phyloP scores from a whole-genome alignment of 2,329 filamentous ascomycete genomes.

The Elsinoe necatrix region DNA sequence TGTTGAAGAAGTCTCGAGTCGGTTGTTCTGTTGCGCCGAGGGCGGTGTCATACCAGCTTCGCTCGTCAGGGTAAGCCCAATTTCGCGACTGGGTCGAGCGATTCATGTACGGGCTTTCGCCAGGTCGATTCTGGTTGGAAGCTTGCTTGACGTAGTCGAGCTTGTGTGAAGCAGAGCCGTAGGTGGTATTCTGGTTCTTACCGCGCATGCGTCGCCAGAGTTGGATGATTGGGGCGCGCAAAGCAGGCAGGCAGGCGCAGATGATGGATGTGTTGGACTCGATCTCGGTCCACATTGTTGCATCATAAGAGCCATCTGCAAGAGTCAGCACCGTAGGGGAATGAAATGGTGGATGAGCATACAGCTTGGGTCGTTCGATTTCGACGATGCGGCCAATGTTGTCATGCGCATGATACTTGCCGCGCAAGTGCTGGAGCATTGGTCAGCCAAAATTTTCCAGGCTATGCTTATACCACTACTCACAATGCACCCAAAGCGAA shows the following conservation, averaged over 20 bases:
- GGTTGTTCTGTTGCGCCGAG: constrained; percentile 6
- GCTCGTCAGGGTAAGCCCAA: constrained; percentile 1
- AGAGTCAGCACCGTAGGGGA: not conserved
- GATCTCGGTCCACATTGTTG: constrained; percentile 19
- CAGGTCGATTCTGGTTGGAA: not conserved
- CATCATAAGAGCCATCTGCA: constrained; percentile 13
- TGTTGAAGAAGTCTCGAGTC: constrained; percentile 3
- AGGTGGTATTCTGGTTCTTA: not conserved
- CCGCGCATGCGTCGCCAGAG: constrained; percentile 12
- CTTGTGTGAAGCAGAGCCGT: constrained; percentile 6
- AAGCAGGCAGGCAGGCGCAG: constrained; percentile 19
- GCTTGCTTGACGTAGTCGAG: constrained; percentile 5
- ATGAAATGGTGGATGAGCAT: not conserved
- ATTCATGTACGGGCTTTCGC: not conserved
- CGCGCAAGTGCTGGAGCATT: constrained; percentile 16
- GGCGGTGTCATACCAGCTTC: constrained; percentile 1
- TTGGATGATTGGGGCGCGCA: constrained; percentile 18
- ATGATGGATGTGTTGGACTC: constrained; percentile 19
- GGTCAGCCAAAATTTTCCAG: not conserved
- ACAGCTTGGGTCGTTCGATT: constrained; percentile 16
- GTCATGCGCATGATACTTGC: constrained; percentile 19
- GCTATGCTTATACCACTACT: not conserved
- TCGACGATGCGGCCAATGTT: constrained; percentile 15
- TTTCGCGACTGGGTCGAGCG: not conserved
- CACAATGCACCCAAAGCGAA: constrained; percentile 20